Evolutionary conservation across 1,284 basidiomycete species (phyloP).

Genomic region (Mycena citricolor): DNA sequence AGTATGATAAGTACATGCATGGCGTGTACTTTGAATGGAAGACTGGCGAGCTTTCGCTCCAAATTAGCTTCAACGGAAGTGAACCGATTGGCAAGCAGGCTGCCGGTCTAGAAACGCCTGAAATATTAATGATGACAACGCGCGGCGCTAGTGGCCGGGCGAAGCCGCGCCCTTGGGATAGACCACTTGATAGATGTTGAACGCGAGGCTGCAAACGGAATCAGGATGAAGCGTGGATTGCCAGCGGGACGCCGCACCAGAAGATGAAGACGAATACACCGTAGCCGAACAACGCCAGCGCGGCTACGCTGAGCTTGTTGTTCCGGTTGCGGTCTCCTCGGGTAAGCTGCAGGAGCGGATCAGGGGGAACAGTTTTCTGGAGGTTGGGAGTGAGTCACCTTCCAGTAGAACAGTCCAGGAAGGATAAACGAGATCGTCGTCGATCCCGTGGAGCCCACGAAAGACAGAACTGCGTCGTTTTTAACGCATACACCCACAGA

Average conservation of each 20-base stretch:
- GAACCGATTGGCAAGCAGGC: too few relatives aligned
- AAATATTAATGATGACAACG: too few relatives aligned
- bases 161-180: background rate
- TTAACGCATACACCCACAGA: background rate
- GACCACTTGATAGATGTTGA: constrained; percentile 12
- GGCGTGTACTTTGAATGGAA: too few relatives aligned
- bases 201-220: constrained; percentile 1
- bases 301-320: constrained; percentile 57
- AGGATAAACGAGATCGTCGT: constrained; percentile 98
- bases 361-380: constrained; percentile 2
- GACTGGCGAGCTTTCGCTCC: too few relatives aligned
- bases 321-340: constrained; percentile 61
- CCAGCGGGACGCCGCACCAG: constrained; percentile 58
- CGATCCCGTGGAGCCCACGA: constrained; percentile 95
- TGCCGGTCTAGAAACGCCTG: too few relatives aligned
- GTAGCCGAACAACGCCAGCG: constrained; percentile 72
- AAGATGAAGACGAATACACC: constrained; percentile 84
- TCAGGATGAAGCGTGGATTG: constrained; percentile 6
- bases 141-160: too few relatives aligned
- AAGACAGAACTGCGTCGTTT: constrained; percentile 72
- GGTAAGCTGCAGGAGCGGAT: constrained; percentile 58
- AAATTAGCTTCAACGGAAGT: too few relatives aligned
- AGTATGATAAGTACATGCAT: too few relatives aligned
- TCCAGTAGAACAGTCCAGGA: constrained; percentile 85
- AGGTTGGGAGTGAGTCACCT: constrained; percentile 45